These are phyloP conservation scores for Termitomyces sp. DNA, from an alignment of 768 basidiomycete genomes.

Conservation along the genomic window DNA sequence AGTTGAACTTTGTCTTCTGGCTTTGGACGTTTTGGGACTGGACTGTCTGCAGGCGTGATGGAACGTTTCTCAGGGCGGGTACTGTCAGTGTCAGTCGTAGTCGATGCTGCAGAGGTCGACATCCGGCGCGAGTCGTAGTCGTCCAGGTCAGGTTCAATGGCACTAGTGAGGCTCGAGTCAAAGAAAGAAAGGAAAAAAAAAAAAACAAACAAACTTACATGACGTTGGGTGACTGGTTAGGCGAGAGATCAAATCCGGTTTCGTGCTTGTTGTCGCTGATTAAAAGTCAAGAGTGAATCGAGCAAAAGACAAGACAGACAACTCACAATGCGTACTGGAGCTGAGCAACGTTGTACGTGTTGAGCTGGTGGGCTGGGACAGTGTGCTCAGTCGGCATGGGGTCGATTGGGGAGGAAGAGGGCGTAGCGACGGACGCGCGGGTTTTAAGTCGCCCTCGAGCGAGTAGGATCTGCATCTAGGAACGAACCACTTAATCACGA, in stretches of 20 bases:
- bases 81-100: slow-evolving; percentile 61
- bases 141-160: slow-evolving; percentile 19
- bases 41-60: slow-evolving; percentile 50
- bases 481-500: neutral
- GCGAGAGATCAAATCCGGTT: slow-evolving; percentile 23
- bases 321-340: slow-evolving; percentile 49
- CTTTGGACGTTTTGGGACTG: slow-evolving; percentile 45
- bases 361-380: slow-evolving; percentile 31
- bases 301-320: too few relatives aligned
- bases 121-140: slow-evolving; percentile 66
- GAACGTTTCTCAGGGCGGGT: slow-evolving; percentile 56
- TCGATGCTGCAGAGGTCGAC: slow-evolving; percentile 51
- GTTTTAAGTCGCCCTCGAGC: slow-evolving; percentile 16
- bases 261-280: slow-evolving; percentile 16
- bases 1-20: slow-evolving; percentile 54
- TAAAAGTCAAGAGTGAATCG: too few relatives aligned
- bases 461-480: slow-evolving; percentile 15
- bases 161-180: too few relatives aligned
- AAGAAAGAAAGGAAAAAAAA: too few relatives aligned
- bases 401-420: neutral
- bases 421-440: neutral
- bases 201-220: too few relatives aligned
- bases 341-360: slow-evolving; percentile 58
- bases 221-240: too few relatives aligned
- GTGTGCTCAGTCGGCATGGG: slow-evolving; percentile 55